These are phyloP conservation scores for Melaleuca alternifolia DNA, from an alignment of 345 rosid species.

Conservation along the genomic window DNA sequence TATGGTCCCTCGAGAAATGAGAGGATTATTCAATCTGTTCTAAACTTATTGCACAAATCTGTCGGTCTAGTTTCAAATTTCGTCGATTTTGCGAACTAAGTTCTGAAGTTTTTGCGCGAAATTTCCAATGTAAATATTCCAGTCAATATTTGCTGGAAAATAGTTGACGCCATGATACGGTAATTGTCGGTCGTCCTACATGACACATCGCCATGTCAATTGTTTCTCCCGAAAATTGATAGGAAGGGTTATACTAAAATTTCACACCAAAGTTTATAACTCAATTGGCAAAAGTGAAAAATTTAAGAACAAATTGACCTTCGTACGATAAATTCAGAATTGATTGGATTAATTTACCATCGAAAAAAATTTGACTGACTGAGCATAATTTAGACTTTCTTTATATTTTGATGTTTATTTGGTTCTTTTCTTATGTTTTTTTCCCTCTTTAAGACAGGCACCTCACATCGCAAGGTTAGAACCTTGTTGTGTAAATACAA, in stretches of 20 bases:
- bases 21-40: rapidly evolving
- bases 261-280: no score
- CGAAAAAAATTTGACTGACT: background rate
- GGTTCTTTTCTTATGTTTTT: background rate
- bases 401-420: background rate
- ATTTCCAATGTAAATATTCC: background rate
- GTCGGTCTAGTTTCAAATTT: rapidly evolving
- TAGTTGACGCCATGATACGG: rapidly evolving
- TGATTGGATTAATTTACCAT: background rate
- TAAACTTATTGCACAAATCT: background rate
- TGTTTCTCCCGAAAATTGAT: rapidly evolving
- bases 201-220: rapidly evolving
- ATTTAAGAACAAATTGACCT: background rate
- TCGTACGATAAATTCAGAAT: background rate
- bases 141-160: rapidly evolving
- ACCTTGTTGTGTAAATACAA: background rate
- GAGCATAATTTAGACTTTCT: background rate
- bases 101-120: rapidly evolving
- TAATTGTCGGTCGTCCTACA: rapidly evolving
- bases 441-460: background rate
- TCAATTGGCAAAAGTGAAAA: background rate
- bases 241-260: no score
- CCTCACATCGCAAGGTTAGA: background rate
- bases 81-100: background rate
- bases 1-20: background rate